Evolutionary conservation across 192 early-diverging fungal genomes (phyloP).

Genomic region (Coemansia sp.): DNA sequence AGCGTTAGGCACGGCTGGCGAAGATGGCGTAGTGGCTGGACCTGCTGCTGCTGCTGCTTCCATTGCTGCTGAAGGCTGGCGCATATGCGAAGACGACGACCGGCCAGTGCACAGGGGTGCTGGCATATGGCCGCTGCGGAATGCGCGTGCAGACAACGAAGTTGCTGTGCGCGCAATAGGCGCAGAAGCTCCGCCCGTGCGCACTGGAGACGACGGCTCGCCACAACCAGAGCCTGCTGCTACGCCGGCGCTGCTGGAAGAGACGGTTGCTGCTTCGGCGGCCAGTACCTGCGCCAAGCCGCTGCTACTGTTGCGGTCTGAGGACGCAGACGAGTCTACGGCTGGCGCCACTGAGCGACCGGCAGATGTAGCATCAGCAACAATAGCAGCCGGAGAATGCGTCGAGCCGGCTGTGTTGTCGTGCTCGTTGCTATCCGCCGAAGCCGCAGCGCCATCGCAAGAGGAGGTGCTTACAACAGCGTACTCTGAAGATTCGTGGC

Average conservation of each 20-base stretch:
- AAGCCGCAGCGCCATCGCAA: conserved; percentile 7
- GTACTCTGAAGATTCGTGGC: conserved; percentile 19
- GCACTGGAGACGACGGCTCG: not conserved
- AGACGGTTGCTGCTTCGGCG: not conserved
- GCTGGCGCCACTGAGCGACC: not conserved
- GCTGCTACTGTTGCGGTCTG: not conserved
- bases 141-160: conserved; percentile 21
- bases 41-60: not conserved
- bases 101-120: conserved; percentile 23
- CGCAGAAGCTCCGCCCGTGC: not conserved
- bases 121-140: conserved; percentile 35
- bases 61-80: not conserved
- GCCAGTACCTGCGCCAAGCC: not conserved
- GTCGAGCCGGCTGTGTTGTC: conserved; percentile 4
- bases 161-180: conserved; percentile 10
- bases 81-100: conserved; percentile 8
- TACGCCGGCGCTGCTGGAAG: not conserved
- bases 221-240: not conserved
- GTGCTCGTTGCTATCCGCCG: conserved; percentile 1
- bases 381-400: conserved; percentile 5
- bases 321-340: not conserved
- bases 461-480: conserved; percentile 9
- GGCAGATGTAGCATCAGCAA: not conserved
- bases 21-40: conserved; percentile 9
- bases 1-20: not conserved